Base-by-base conservation (phyloP, 73 alveolate species). In the Diophrys sp. region DNA sequence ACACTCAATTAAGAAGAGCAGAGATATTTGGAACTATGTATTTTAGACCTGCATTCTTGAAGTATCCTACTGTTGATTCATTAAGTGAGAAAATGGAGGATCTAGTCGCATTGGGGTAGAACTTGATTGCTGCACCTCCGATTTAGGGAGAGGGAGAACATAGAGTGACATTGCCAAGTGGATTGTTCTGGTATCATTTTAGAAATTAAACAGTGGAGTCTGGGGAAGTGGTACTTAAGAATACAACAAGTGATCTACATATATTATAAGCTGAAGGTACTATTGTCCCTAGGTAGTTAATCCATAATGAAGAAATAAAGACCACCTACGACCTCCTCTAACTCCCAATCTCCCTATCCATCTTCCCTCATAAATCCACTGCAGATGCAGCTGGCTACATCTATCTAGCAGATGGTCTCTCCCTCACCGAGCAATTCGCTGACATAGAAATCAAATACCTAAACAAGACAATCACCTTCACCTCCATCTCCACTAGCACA, bases 381-480 rank as follows among this genome's bases (percentile, higher is more conserved):
- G 79, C 70, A 23, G 30, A 1, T 33, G 79, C 79, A 2, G 31
- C 30, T 32, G 79, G 79, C 26, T 14, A 71, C 32, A 11, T 71
- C 54, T 71, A 32, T 33, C 30, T 71, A 14, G 79, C 79, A 1
- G 33, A 33, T 14, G 79, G 79, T 23, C 70, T 32, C 18, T 18
- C 67, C 5, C 30, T 8, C 23, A 34, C 30, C n/a, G 79, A 71
- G 32, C 11, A 71, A 28, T 23, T 23, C 30, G 70, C 30, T 26
- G 30, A 31, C 68, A 32, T 30, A 31, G n/a, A 30, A 29, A 71
- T 71, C n/a, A 71, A 32, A 11, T 68, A 71, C 67, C 33, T 34
- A 2, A 71, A 71, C 67, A 11, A 71, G 25, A 1, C 79, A 30
- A 29, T 71, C 26, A 66, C 30, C 33, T 29, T 71, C 68, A 1